These are phyloP conservation scores for Paramecium caudatum DNA, from an alignment of 73 alveolate species.

Conservation along the genomic window DNA sequence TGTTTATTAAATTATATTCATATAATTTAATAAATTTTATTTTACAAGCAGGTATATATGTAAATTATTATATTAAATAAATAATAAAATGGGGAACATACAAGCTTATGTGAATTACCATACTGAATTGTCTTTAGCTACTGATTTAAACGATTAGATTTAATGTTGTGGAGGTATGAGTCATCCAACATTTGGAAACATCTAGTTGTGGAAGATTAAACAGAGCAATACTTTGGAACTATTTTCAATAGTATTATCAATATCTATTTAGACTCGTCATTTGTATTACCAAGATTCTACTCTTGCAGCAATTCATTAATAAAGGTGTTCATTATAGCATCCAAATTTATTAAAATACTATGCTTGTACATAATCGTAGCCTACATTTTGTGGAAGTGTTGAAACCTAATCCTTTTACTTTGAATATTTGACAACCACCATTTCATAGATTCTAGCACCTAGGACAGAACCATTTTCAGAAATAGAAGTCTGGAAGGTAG, in stretches of 20 bases:
- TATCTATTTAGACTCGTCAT: background rate
- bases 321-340: constrained; percentile 10
- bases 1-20: constrained; percentile 13
- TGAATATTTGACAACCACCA: background rate
- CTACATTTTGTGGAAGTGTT: constrained; percentile 31
- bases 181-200: constrained; percentile 41
- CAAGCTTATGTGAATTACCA: constrained; percentile 33
- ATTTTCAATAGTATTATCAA: background rate
- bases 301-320: background rate
- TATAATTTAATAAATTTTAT: background rate
- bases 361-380: constrained; percentile 20
- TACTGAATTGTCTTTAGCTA: background rate
- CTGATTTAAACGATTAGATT: constrained; percentile 2
- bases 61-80: constrained; percentile 17
- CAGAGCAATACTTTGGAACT: background rate
- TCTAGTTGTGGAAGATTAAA: constrained; percentile 23
- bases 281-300: background rate
- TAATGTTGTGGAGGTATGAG: background rate
- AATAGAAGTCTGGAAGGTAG: constrained; percentile 36
- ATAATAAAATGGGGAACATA: background rate
- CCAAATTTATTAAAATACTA: constrained; percentile 3
- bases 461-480: background rate
- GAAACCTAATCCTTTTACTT: constrained; percentile 3
- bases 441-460: background rate
- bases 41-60: background rate